Percentiles rank a stretch among this genome's conserved stretches.
These are phyloP conservation scores for Teunomyces cretensis DNA, from an alignment of 805 yeast species.

Conservation along the genomic window DNA sequence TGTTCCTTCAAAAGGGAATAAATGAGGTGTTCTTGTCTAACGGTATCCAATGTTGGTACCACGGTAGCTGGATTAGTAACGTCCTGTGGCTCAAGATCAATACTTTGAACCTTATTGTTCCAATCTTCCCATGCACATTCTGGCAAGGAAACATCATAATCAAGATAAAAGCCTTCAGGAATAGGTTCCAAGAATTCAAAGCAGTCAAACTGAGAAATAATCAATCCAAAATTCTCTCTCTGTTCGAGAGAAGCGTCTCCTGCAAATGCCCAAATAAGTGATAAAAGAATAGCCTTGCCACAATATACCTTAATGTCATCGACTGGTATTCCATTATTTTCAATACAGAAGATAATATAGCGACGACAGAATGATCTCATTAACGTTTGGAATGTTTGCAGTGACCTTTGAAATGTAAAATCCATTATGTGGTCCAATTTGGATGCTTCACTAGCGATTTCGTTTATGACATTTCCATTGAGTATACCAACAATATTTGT, in stretches of 20 bases:
- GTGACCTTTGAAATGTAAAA: slow-evolving; percentile 33
- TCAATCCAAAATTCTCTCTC: slow-evolving; percentile 37
- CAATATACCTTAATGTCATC: slow-evolving; percentile 30
- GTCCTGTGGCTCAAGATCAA: slow-evolving; percentile 56
- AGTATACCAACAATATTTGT: slow-evolving; percentile 15
- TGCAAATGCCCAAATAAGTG: slow-evolving; percentile 62
- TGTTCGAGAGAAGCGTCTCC: slow-evolving; percentile 51
- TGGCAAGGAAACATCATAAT: slow-evolving; percentile 45
- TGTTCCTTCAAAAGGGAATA: slow-evolving; percentile 55
- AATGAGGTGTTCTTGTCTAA: slow-evolving; percentile 62
- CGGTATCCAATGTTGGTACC: slow-evolving; percentile 78
- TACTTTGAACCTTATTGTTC: slow-evolving; percentile 36
- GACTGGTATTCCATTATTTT: slow-evolving; percentile 10
- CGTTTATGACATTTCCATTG: slow-evolving; percentile 1
- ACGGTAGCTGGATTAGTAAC: slow-evolving; percentile 62
- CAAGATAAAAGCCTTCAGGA: slow-evolving; percentile 24
- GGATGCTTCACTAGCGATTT: slow-evolving; percentile 17
- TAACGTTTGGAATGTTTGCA: slow-evolving; percentile 41
- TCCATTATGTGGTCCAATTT: slow-evolving; percentile 53
- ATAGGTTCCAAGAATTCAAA: slow-evolving; percentile 4
- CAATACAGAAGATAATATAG: slow-evolving; percentile 10
- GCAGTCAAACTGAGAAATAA: slow-evolving; percentile 5
- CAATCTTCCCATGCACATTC: slow-evolving; percentile 49
- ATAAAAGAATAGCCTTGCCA: slow-evolving; percentile 31
- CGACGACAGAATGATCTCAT: slow-evolving; percentile 35